These are phyloP conservation scores for Teratosphaeria epicoccoides DNA, from an alignment of 2,329 filamentous ascomycete genomes.

Conservation along the genomic window DNA sequence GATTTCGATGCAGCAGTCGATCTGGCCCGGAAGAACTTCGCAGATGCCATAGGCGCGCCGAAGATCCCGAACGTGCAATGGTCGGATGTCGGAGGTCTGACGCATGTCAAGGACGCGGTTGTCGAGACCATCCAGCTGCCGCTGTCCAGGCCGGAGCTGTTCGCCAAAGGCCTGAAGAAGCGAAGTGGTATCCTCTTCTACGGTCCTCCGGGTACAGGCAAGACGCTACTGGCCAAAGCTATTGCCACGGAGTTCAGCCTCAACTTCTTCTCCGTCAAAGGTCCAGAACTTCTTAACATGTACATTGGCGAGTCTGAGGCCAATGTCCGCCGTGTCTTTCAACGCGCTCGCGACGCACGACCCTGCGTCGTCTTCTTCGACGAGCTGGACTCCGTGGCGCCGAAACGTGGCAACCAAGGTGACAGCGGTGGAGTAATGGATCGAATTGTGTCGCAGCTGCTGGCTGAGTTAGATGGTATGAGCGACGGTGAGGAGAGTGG, in stretches of 20 bases:
- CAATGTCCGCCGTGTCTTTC: slow-evolving; percentile 81
- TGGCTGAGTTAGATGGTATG: slow-evolving; percentile 96
- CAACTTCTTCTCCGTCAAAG: slow-evolving; percentile 92
- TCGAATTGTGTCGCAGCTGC: slow-evolving; percentile 84
- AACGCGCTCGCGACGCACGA: slow-evolving; percentile 71
- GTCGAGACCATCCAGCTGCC: slow-evolving; percentile 94
- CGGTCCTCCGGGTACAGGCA: slow-evolving; percentile 81
- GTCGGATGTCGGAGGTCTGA: slow-evolving; percentile 88
- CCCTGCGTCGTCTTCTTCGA: slow-evolving; percentile 93
- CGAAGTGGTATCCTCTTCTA: slow-evolving; percentile 88
- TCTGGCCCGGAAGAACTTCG: slow-evolving; percentile 93
- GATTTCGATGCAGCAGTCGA: slow-evolving; percentile 94
- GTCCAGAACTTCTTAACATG: slow-evolving; percentile 87
- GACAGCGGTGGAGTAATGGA: slow-evolving; percentile 98
- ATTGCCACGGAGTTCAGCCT: slow-evolving; percentile 89
- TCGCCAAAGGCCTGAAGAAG: slow-evolving; percentile 97
- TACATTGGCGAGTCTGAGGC: slow-evolving; percentile 92
- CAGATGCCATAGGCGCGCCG: slow-evolving; percentile 89
- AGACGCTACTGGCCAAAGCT: slow-evolving; percentile 84
- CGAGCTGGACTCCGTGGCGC: slow-evolving; percentile 84
- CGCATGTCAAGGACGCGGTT: slow-evolving; percentile 93
- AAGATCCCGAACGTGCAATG: slow-evolving; percentile 97
- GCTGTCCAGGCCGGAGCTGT: slow-evolving; percentile 80
- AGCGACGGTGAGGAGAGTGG: slow-evolving; percentile 73
- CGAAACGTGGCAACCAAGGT: slow-evolving; percentile 92